Evolutionary conservation across 208 protist species (phyloP), one percentile per base, ranked within the genome.

Genomic region (Trypanosoma congolense): DNA sequence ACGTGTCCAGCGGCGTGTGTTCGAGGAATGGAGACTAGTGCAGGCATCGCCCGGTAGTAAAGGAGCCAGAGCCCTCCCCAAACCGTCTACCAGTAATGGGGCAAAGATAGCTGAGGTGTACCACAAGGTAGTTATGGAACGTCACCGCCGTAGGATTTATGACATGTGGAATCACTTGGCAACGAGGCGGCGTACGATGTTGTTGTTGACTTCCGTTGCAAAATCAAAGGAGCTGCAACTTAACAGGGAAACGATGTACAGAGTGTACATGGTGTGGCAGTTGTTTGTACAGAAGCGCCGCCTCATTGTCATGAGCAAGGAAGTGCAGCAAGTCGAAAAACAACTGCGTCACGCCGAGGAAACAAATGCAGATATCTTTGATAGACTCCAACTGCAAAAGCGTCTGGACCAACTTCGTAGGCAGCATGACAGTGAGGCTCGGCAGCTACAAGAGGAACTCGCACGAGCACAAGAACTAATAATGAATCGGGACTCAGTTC

Each of bases 301-400:
- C 6, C 50, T 83, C 3, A 43, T 38, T 2, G 51, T 41, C 29
- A 56, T 65, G n/a, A 31, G 43, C 4, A 35, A 38, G 56, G 70
- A 75, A 36, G 69, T 88, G 6, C 43, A 64, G 38, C 51, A 29
- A 16, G 60, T 90, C 0, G 75, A 84, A 38, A 18, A 36, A 21
- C 35, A 73, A 16, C 65, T 93, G 38, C 65, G 65, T 12, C 42
- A 66, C 4, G 70, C 73, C 4, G 83, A 93, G 53, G 63, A 69
- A 3, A 70, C 72, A 3, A 61, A 91, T 66, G 59, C 57, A 6
- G 87, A 91, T 51, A 75, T 90, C 14, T 91, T 93, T 50, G 87
- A 93, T 26, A 83, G 81, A 49, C 53, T 93, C n/a, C 80, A 91
- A 53, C 63, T 91, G 22, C 82, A 91, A 60, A 84, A 80, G 42